A percentile compares a stretch with the other conserved stretches of the same genome.
Conservation (phyloP, 495 filamentous ascomycete species). For the Penicillium ochrochloron region DNA sequence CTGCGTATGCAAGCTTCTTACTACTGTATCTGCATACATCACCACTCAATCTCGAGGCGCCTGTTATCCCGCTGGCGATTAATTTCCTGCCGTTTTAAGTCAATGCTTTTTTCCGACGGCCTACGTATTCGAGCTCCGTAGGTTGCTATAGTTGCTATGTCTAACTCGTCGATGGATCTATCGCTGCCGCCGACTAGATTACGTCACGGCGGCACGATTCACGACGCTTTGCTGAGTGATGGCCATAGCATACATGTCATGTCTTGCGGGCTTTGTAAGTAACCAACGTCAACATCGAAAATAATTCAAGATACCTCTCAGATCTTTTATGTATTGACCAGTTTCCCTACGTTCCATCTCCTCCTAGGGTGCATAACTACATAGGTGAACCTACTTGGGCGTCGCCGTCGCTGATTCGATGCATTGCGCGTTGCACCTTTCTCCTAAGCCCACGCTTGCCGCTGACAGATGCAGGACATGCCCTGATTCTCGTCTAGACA, state of each 20-base stretch:
- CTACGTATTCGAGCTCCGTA: neutral
- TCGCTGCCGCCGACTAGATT: neutral
- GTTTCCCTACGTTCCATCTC: neutral
- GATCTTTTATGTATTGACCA: neutral
- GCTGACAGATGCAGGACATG: neutral
- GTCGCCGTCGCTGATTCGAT: neutral
- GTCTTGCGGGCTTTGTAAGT: neutral
- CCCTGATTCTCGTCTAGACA: conserved; percentile 2
- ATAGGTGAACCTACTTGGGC: neutral
- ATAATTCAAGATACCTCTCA: neutral
- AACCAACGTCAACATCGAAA: neutral
- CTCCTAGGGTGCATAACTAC: neutral
- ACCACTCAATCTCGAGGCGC: conserved; percentile 9
- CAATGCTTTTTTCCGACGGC: conserved; percentile 5
- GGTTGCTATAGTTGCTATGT: neutral
- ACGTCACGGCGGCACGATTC: neutral
- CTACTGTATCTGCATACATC: no score
- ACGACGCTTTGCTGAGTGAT: neutral
- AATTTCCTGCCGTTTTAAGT: neutral
- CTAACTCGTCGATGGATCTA: neutral
- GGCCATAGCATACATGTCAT: no score
- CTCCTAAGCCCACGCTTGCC: neutral
- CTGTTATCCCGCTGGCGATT: conserved; percentile 11
- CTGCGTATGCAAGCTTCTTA: conserved; percentile 3
- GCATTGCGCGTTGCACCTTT: neutral